Evolutionary conservation across 805 yeast genomes (phyloP), one percentile per base, ranked within the genome.

Genomic region (Kluyveromyces dobzhanskii): DNA sequence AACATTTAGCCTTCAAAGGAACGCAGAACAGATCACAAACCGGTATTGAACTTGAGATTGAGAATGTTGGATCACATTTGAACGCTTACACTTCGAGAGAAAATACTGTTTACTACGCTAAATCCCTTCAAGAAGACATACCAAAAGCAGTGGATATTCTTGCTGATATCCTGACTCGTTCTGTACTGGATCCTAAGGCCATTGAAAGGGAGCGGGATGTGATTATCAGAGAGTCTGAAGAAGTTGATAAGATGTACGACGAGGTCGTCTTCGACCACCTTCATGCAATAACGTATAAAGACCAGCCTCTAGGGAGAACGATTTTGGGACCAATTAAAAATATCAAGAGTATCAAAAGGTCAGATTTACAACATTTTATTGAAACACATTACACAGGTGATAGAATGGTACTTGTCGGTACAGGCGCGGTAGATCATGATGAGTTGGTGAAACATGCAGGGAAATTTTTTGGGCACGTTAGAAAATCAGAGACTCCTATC

Each of bases 41-140:
- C 41, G 77, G 78, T 43, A 70, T 92, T 41, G 99, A 92, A 62
- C 67, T 88, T 33, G 97, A 92, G 64, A 85, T 92, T 42, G 99
- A 92, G 63, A 83, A 92, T 66, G 75, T 88, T 53, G 99, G 99
- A 3, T 86, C 96, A 18, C 98, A 92, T 65, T 75, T 92, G 54
- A 92, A 94, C 59, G 98, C 98, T n/a, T 92, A 92, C 67, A 92
- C 98, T 2, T 86, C 96, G 16, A 76, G 99, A 56, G 99, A 92
- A 58, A 88, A 87, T 64, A 92, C 99, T 1, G 98, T 90, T 7
- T 92, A 88, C 62, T 92, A 87, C 62, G 95, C 97, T 35, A 87
- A 86, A 62, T 76, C 97, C 23, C 67, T 88, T 42, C 73, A 77
- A 49, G 71, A 71, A 25, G 95, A 94, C 56, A 79, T 94, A 32